Evolutionary conservation across 495 filamentous ascomycete genomes (phyloP).

Genomic region (Aspergillus sparsus): DNA sequence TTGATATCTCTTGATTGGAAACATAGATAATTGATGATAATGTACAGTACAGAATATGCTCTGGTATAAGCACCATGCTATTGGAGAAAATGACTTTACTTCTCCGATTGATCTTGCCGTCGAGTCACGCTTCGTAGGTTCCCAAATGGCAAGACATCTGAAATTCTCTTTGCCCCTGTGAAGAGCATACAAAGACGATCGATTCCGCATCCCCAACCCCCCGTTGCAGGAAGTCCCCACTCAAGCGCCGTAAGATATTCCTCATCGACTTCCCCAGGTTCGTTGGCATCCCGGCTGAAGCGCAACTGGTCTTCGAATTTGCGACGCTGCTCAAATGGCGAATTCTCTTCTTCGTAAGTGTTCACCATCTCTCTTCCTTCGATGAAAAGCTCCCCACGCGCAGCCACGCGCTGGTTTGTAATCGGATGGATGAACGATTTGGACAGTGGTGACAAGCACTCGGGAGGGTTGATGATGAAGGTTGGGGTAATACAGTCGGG

Average conservation of each 20-base stretch:
- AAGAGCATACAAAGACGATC: slow-evolving; percentile 91
- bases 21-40: not conserved
- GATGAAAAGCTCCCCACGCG: slow-evolving; percentile 88
- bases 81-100: not conserved
- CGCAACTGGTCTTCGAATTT: slow-evolving; percentile 72
- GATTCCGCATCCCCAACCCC: slow-evolving; percentile 93
- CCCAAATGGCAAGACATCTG: slow-evolving; percentile 84
- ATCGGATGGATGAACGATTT: slow-evolving; percentile 71
- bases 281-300: slow-evolving; percentile 40
- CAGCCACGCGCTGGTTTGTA: slow-evolving; percentile 69
- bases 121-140: slow-evolving; percentile 60
- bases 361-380: slow-evolving; percentile 80
- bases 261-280: slow-evolving; percentile 66
- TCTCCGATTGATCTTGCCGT: slow-evolving; percentile 3
- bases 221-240: slow-evolving; percentile 87
- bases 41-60: not conserved
- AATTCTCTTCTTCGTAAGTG: slow-evolving; percentile 98
- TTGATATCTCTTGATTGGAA: slow-evolving; percentile 1
- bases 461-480: slow-evolving; percentile 89
- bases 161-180: slow-evolving; percentile 70
- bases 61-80: not conserved
- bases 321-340: slow-evolving; percentile 78
- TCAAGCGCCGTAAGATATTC: slow-evolving; percentile 80
- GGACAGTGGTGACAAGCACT: slow-evolving; percentile 85
- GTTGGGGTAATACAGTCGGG: slow-evolving; percentile 68